These are phyloP conservation scores for Fragosphaeria purpurea DNA, from an alignment of 2,329 filamentous ascomycete species.

Conservation along the genomic window DNA sequence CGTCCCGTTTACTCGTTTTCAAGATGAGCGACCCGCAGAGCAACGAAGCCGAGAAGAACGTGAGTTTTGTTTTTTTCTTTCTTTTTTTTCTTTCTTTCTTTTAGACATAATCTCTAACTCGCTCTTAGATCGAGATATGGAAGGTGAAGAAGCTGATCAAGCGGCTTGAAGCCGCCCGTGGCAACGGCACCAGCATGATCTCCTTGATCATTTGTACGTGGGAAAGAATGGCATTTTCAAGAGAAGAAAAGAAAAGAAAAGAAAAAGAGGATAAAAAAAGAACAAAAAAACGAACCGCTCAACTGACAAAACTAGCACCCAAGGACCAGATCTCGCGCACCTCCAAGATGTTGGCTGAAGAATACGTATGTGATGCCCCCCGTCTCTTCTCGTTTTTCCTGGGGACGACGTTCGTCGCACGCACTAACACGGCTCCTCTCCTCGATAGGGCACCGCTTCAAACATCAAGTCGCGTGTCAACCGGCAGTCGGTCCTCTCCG, in stretches of 20 bases:
- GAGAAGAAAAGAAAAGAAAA: background rate
- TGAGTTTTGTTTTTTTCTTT: slow-evolving; percentile 26
- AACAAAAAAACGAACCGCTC: background rate
- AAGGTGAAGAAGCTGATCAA: slow-evolving; percentile 99
- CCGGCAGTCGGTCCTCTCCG: slow-evolving; percentile 91
- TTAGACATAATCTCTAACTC: slow-evolving; percentile 4
- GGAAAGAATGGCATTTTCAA: slow-evolving; percentile 10
- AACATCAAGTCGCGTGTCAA: slow-evolving; percentile 99
- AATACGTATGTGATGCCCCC: slow-evolving; percentile 61
- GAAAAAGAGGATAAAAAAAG: background rate
- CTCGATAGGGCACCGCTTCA: slow-evolving; percentile 75
- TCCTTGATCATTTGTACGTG: slow-evolving; percentile 91
- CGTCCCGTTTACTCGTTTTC: background rate
- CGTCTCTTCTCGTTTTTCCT: background rate
- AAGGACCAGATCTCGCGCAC: slow-evolving; percentile 96
- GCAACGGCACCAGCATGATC: slow-evolving; percentile 99
- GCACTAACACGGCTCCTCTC: slow-evolving; percentile 14
- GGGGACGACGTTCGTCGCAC: slow-evolving; percentile 1
- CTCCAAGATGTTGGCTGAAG: slow-evolving; percentile 99
- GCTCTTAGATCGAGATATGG: slow-evolving; percentile 61
- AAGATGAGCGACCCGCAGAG: slow-evolving; percentile 80
- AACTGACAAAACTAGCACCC: slow-evolving; percentile 33
- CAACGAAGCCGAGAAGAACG: slow-evolving; percentile 97
- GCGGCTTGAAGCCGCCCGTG: slow-evolving; percentile 89
- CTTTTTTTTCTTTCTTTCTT: background rate